Conservation (phyloP, 1,284 basidiomycete genomes). For the Trametes hirsuta region DNA sequence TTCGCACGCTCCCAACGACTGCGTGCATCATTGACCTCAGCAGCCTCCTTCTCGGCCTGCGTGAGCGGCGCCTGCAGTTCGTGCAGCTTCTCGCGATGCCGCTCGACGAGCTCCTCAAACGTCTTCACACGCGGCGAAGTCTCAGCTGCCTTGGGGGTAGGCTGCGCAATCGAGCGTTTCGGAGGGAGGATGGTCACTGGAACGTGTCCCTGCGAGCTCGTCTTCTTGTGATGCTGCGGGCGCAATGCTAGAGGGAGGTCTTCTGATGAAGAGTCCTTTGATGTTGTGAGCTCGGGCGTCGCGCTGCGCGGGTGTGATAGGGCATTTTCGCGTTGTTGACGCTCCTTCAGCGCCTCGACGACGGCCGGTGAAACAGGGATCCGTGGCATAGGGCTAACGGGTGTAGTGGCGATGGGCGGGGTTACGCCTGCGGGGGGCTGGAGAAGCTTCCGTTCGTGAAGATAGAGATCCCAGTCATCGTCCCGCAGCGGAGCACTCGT, state of each 20-base stretch:
- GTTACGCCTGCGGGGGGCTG: slow-evolving; percentile 81
- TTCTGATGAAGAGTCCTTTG: slow-evolving; percentile 22
- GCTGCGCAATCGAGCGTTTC: slow-evolving; percentile 42
- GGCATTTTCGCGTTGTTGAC: slow-evolving; percentile 68
- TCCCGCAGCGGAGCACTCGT: slow-evolving; percentile 72
- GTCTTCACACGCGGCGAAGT: slow-evolving; percentile 59
- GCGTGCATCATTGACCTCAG: slow-evolving; percentile 67
- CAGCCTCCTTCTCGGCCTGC: slow-evolving; percentile 70
- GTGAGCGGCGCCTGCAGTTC: slow-evolving; percentile 77
- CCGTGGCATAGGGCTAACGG: slow-evolving; percentile 47
- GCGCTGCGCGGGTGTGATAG: slow-evolving; percentile 36
- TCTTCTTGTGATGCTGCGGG: slow-evolving; percentile 35
- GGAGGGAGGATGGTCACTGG: slow-evolving; percentile 76
- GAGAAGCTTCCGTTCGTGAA: slow-evolving; percentile 77
- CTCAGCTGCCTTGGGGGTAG: slow-evolving; percentile 39
- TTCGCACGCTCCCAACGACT: slow-evolving; percentile 78
- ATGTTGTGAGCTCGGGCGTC: neutral
- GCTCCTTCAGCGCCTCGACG: slow-evolving; percentile 67
- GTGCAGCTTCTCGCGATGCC: slow-evolving; percentile 80
- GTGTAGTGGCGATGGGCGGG: slow-evolving; percentile 67
- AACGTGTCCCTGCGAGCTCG: slow-evolving; percentile 44
- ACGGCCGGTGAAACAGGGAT: slow-evolving; percentile 69
- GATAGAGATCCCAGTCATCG: slow-evolving; percentile 77
- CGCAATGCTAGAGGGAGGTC: slow-evolving; percentile 34
- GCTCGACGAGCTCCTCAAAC: slow-evolving; percentile 78